Evolutionary conservation across 1,284 basidiomycete species (phyloP).

Genomic region (Rhodotorula mucilaginosa): DNA sequence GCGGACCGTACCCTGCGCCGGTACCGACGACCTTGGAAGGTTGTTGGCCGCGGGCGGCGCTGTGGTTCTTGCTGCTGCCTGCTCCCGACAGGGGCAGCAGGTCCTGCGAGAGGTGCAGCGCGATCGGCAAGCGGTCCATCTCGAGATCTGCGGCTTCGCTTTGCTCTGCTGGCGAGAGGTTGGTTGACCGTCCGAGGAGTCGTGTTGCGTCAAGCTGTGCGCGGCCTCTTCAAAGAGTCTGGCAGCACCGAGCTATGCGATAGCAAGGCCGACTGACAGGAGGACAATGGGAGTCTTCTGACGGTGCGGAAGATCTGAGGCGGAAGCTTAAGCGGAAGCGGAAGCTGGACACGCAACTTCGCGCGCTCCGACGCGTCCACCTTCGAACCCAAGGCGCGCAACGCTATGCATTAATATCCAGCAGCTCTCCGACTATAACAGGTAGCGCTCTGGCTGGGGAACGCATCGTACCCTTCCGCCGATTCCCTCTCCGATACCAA

Average conservation of each 20-base stretch:
- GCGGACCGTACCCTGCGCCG: slow-evolving; percentile 43
- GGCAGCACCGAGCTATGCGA: too few relatives aligned
- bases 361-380: neutral
- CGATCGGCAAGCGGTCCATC: slow-evolving; percentile 37
- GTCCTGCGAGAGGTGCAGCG: slow-evolving; percentile 41
- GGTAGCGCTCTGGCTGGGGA: too few relatives aligned
- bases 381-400: neutral
- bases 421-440: too few relatives aligned
- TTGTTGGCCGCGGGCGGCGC: neutral
- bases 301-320: neutral
- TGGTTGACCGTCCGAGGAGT: neutral
- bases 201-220: too few relatives aligned
- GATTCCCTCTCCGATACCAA: too few relatives aligned
- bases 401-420: too few relatives aligned
- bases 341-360: too few relatives aligned
- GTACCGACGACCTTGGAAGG: slow-evolving; percentile 31
- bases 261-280: too few relatives aligned
- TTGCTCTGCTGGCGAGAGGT: neutral
- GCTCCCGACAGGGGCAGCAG: slow-evolving; percentile 34
- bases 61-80: slow-evolving; percentile 1
- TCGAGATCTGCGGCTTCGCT: neutral
- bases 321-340: neutral
- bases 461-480: too few relatives aligned
- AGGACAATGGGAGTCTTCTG: too few relatives aligned
- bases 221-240: too few relatives aligned